These are phyloP conservation scores for Epichloe glyceriae DNA, from an alignment of 2,329 filamentous ascomycete species.

Conservation along the genomic window DNA sequence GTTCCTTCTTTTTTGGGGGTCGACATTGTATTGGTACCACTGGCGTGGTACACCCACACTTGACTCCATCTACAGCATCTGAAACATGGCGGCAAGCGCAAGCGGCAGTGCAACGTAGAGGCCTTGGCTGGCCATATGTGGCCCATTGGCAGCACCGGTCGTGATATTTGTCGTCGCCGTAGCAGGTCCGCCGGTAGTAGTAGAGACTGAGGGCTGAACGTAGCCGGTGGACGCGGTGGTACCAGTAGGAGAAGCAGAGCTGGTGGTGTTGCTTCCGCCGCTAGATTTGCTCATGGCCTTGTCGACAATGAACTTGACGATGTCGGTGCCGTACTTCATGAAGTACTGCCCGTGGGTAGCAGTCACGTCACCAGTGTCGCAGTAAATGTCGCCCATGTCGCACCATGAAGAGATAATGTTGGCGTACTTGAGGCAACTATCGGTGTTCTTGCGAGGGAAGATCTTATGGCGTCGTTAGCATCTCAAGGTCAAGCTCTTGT, in stretches of 20 bases:
- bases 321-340: slow-evolving; percentile 19
- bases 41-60: neutral
- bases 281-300: slow-evolving; percentile 11
- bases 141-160: neutral
- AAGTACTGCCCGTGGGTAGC: slow-evolving; percentile 24
- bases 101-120: slow-evolving; percentile 4
- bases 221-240: neutral
- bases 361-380: slow-evolving; percentile 19
- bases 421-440: slow-evolving; percentile 22
- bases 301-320: slow-evolving; percentile 23
- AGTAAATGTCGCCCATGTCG: slow-evolving; percentile 29
- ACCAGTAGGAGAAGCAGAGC: neutral
- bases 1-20: neutral
- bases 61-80: neutral
- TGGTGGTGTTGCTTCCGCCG: slow-evolving; percentile 2
- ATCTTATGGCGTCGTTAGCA: slow-evolving; percentile 14
- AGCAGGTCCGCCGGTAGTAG: neutral
- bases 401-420: slow-evolving; percentile 27
- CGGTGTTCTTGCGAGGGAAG: slow-evolving; percentile 22
- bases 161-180: slow-evolving; percentile 1
- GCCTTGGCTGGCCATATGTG: neutral
- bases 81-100: slow-evolving; percentile 1
- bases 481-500: neutral
- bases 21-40: neutral
- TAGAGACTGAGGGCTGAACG: neutral